phyloP scores from a whole-genome alignment of 176 grass and related monocot genomes.

The Lolium multiflorum region DNA sequence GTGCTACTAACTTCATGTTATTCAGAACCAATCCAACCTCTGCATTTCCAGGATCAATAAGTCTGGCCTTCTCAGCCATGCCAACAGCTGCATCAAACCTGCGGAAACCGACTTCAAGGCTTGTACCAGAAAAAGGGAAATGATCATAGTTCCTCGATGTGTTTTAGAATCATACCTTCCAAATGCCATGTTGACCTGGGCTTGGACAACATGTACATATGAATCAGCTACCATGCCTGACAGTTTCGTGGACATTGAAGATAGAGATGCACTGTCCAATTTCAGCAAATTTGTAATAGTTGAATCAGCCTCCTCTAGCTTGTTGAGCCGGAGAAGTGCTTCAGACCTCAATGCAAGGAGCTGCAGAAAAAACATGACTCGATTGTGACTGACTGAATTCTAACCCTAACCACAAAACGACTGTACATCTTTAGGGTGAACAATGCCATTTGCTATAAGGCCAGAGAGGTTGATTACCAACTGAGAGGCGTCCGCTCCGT shows the following conservation, averaged over 20 bases:
- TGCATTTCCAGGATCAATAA: constrained; percentile 49
- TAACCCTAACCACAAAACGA: neutral
- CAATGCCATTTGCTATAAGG: neutral
- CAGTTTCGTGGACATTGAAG: constrained; percentile 44
- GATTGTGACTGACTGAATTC: constrained; percentile 10
- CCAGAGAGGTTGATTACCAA: constrained; percentile 43
- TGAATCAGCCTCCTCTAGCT: constrained; percentile 69
- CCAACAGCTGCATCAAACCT: constrained; percentile 71
- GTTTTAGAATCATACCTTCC: constrained; percentile 59
- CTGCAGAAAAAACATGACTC: constrained; percentile 32
- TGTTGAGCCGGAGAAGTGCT: constrained; percentile 70
- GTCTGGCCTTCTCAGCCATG: constrained; percentile 64
- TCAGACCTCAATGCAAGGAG: constrained; percentile 76
- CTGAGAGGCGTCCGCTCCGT: constrained; percentile 60
- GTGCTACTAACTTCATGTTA: constrained; percentile 50
- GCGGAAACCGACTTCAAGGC: constrained; percentile 26
- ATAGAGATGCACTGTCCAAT: constrained; percentile 39
- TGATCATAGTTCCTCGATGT: neutral
- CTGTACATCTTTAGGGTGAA: neutral
- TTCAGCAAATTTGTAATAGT: constrained; percentile 45
- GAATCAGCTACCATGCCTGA: constrained; percentile 68
- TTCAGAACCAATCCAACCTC: constrained; percentile 53
- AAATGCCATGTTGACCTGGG: constrained; percentile 80
- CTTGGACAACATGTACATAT: constrained; percentile 66
- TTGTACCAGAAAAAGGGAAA: neutral